Evolutionary conservation across 1,139 yeast genomes (phyloP), one percentile per base, ranked within the genome.

Genomic region (Protomyces lactucae-debilis): DNA sequence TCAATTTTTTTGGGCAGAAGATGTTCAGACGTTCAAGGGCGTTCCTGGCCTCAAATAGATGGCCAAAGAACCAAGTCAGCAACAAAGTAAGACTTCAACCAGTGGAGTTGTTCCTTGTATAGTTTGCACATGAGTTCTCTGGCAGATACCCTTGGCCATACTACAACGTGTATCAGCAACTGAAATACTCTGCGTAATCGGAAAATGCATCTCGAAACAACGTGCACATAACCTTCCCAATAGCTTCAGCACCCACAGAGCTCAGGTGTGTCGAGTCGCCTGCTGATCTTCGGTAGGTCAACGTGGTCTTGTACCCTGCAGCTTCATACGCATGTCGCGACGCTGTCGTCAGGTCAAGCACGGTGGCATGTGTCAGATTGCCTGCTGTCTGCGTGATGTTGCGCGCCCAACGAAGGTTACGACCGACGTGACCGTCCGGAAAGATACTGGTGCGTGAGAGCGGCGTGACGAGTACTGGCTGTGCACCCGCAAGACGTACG

Each of bases 1-100:
- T 25, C 97, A 90, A 73, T 75, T 89, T 56, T 75, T 88, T 68
- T 88, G 80, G 72, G 77, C 80, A 52, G 45, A 64, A 18, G 70
- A 70, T 12, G 55, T 65, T 10, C 69, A 69, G 35, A 59, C 52
- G n/a, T 59, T 48, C 57, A 61, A 55, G 55, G 67, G 67, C 21
- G 67, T 65, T 2, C 67, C 67, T 1, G 67, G 67, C 10, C 35
- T 65, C 37, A 40, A 43, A 2, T 43, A 18, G 32, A 28, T 25
- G 6, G 35, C 18, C 52, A 46, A 18, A 32, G 23, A n/a, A 32
- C n/a, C 2, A 2, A 10, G 10, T 43, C 48, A 43, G 1, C 48
- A 43, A 10, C 6, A 3, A 43, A 12, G 23, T n/a, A 43, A 5
- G 12, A 9, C 12, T 18, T 10, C 21, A 43, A 6, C 3, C n/a